phyloP scores from a whole-genome alignment of 1,284 basidiomycete genomes.

The Phlebopus sp. region DNA sequence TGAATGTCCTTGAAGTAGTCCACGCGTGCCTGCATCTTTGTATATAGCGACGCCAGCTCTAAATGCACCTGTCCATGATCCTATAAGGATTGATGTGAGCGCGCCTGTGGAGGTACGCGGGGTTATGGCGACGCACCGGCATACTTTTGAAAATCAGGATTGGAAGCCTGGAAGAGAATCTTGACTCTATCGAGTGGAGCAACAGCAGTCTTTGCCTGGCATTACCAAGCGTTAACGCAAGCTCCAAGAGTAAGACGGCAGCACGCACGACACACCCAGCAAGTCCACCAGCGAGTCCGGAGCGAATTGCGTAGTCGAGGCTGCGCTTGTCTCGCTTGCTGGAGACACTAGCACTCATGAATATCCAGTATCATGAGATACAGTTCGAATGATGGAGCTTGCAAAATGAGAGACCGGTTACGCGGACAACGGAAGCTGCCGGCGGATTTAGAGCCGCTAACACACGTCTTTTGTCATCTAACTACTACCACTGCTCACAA shows the following conservation, averaged over 20 bases:
- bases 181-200: conserved; percentile 98
- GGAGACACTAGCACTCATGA: conserved; percentile 33
- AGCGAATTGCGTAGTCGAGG: conserved; percentile 75
- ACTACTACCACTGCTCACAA: conserved; percentile 8
- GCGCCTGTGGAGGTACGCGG: conserved; percentile 1
- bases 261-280: conserved; percentile 88
- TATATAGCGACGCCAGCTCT: conserved; percentile 84
- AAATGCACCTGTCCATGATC: conserved; percentile 84
- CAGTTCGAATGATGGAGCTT: too few species aligned
- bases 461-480: too few species aligned
- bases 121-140: conserved; percentile 55
- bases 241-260: conserved; percentile 9
- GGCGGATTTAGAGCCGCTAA: too few species aligned
- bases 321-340: conserved; percentile 61
- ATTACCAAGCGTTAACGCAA: conserved; percentile 9
- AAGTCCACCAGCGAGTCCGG: conserved; percentile 87
- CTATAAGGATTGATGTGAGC: conserved; percentile 37
- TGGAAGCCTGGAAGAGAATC: conserved; percentile 97
- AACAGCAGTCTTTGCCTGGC: conserved; percentile 94
- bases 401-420: too few species aligned
- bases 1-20: conserved; percentile 93
- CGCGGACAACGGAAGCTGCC: too few species aligned
- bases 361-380: conserved; percentile 11
- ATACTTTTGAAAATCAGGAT: conserved; percentile 93
- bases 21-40: conserved; percentile 66